Base-by-base conservation (phyloP, 2,329 filamentous ascomycete species). In the Colletotrichum zoysiae region DNA sequence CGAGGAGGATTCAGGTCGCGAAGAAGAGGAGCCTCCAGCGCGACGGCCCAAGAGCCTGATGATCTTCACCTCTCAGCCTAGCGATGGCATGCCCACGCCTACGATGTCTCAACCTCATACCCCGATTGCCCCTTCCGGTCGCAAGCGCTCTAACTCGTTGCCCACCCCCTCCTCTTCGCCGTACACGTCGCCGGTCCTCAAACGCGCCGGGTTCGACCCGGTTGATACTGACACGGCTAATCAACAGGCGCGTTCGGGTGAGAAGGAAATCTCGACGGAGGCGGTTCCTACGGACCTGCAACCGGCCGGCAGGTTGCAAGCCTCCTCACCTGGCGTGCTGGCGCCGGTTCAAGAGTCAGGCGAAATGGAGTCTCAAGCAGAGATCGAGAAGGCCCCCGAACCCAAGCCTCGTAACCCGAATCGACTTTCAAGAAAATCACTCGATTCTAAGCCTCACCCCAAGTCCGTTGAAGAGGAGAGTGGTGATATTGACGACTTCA, bases 1-100 rank as follows among this genome's bases (percentile, higher is more conserved):
- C 67, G 90, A 91, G 18, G 91, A 92, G 63, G 84, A 84, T 7
- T 83, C 84, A 16, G 84, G 83, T 11, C 80, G 81, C 1, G 80
- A 82, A 1, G 77, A 80, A 1, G 75, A 84, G 6, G 73, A 78
- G 12, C 73, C 73, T 6, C 73, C 74, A 26, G 65, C 78, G 2
- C 61, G 74, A 26, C 84, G 88, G 14, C 86, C 87, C 2, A 86
- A 85, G 76, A 90, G 87, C 75, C 77, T 84, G 67, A 78, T 84
- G 76, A 74, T 82, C 35, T 76, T 81, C 16, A 75, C 81, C n/a
- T 73, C 72, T 5, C 69, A 74, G 11, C 51, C 75, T 11, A 74
- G 78, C 26, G 74, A 75, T 23, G 79, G 79, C 35, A 75, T 80
- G 3, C 79, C 80, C 5, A 80, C 80, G 1, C 79, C 80, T 2